These are phyloP conservation scores for Colletotrichum endophyticum DNA, from an alignment of 2,329 filamentous ascomycete genomes.

Conservation along the genomic window DNA sequence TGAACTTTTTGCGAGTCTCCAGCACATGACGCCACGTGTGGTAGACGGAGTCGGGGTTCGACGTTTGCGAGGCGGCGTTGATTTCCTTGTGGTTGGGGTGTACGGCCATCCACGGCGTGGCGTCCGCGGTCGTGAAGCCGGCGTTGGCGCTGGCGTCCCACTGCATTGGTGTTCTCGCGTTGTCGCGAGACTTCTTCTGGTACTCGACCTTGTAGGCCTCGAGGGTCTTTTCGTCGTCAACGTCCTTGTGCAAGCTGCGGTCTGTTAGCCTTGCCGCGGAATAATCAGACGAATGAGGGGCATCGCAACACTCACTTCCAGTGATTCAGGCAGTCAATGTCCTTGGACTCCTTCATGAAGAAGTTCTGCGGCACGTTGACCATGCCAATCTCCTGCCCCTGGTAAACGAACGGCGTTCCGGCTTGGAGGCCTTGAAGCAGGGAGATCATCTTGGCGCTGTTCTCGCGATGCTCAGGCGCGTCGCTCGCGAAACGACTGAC, in stretches of 20 bases:
- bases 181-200: constrained; percentile 68
- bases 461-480: constrained; percentile 49
- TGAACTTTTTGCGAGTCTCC: constrained; percentile 62
- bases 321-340: constrained; percentile 64
- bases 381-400: constrained; percentile 74
- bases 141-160: constrained; percentile 67
- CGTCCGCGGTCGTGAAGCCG: constrained; percentile 63
- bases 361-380: constrained; percentile 66
- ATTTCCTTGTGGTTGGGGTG: constrained; percentile 66
- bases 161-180: constrained; percentile 74
- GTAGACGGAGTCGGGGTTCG: constrained; percentile 56
- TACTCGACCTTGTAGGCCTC: constrained; percentile 47
- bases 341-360: constrained; percentile 70
- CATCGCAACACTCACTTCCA: constrained; percentile 42
- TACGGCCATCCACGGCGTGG: constrained; percentile 72
- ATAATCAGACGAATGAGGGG: background rate
- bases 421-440: constrained; percentile 61
- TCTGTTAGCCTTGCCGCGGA: background rate
- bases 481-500: constrained; percentile 61
- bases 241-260: constrained; percentile 39
- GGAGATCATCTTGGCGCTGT: constrained; percentile 65
- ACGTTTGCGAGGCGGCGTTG: constrained; percentile 64
- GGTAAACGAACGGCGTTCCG: constrained; percentile 72
- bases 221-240: constrained; percentile 41
- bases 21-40: constrained; percentile 67